Evolutionary conservation across 352 stramenopile genomes (phyloP), one percentile per base, ranked within the genome.

Genomic region (Phytophthora cryptogea): DNA sequence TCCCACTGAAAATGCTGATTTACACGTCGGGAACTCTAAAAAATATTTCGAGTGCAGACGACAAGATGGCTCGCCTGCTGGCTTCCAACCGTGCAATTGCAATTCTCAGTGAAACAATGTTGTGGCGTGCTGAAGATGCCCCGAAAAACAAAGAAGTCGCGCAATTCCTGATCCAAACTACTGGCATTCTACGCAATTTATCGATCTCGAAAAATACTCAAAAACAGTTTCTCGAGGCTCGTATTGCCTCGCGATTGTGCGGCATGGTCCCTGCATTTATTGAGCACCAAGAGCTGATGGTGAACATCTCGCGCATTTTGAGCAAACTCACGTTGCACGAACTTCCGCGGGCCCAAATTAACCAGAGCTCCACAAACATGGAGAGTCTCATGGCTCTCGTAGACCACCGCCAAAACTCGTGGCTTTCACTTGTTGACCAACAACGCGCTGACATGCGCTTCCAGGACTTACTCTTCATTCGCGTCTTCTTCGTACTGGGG

Each of bases 311-410:
- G 1, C 79, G 86, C 2, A 88, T 92, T 37, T 57, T 95, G 16
- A 89, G 83, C 56, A 94, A 94, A 63, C 76, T 96, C 41, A 91
- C 83, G 1, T 50, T 95, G 14, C 82, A 92, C 45, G 88, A 95
- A 51, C 51, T 69, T 4, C 83, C 80, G 0, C 80, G 87, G 20
- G 67, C 80, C 0, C 81, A 90, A 43, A 75, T 94, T 63, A 93
- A 95, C 53, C 65, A 78, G 20, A 8, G 67, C 16, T 59, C 54
- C 5, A 54, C 52, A 1, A 74, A 79, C 36, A 17, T 95, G 3
- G 44, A 67, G 9, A 70, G 78, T 41, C 59, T 94, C 10, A 23
- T 91, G 28, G 45, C 62, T 7, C 55, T 93, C 10, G 68, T 91
- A 7, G 68, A 88, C 32, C 50, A 54, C 1, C 52, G 47, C 4